Percentiles rank a stretch among this genome's conserved stretches.
Conservation (phyloP, 1,284 basidiomycete genomes). For the Cystobasidium slooffiae region DNA sequence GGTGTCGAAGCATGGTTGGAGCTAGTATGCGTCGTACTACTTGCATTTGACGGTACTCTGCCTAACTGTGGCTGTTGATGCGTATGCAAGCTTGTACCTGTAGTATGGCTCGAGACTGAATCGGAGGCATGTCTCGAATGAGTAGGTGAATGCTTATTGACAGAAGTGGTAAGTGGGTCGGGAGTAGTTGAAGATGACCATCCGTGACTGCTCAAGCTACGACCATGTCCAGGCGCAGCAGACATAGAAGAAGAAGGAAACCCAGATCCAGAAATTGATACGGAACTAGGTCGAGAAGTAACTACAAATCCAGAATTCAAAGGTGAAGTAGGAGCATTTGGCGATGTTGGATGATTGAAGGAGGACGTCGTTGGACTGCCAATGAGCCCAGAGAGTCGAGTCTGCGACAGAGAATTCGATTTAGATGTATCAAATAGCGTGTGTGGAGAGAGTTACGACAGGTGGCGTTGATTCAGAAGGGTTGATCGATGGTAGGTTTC, state of each 20-base stretch:
- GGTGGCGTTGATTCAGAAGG: no score
- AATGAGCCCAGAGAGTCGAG: neutral
- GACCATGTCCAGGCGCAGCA: slow-evolving; percentile 13
- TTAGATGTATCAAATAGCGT: no score
- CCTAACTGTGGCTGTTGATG: neutral
- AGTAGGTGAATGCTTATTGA: neutral
- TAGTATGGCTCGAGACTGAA: neutral
- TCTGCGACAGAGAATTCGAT: neutral
- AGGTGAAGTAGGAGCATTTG: slow-evolving; percentile 1
- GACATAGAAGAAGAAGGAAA: neutral
- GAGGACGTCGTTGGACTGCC: neutral
- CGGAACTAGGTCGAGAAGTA: slow-evolving; percentile 22
- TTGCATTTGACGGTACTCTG: slow-evolving; percentile 15
- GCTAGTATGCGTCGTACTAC: neutral
- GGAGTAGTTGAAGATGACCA: neutral
- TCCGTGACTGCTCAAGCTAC: slow-evolving; percentile 23
- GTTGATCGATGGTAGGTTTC: no score
- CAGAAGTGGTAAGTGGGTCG: neutral
- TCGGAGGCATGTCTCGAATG: slow-evolving; percentile 28
- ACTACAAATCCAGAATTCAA: slow-evolving; percentile 41
- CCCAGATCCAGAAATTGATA: neutral
- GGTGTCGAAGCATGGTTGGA: slow-evolving; percentile 13
- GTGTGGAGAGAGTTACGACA: no score
- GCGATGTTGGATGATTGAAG: slow-evolving; percentile 1
- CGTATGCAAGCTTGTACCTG: neutral